Evolutionary conservation across 306 rosid species (phyloP).

Genomic region (Begonia loranthoides): DNA sequence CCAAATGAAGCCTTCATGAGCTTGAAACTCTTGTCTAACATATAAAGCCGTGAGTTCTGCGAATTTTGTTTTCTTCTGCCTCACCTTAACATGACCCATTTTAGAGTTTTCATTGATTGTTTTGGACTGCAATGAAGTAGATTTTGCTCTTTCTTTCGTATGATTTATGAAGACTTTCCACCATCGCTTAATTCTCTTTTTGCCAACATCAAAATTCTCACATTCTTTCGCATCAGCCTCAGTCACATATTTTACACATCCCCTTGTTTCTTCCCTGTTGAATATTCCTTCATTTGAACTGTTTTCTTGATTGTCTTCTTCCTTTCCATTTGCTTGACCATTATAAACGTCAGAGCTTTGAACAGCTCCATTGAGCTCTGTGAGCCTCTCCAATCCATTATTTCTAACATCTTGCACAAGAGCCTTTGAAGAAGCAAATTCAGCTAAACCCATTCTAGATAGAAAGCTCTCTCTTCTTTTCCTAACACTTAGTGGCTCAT

Average conservation of each 20-base stretch:
- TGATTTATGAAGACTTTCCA: constrained; percentile 35
- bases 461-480: constrained; percentile 54
- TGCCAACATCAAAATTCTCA: constrained; percentile 13
- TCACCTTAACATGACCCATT: constrained; percentile 28
- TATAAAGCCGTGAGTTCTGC: constrained; percentile 54
- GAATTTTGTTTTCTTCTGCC: constrained; percentile 40
- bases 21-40: constrained; percentile 57
- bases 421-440: constrained; percentile 18
- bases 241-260: constrained; percentile 17
- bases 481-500: constrained; percentile 62
- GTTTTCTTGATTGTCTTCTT: constrained; percentile 7
- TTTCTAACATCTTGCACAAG: constrained; percentile 12
- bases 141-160: constrained; percentile 12
- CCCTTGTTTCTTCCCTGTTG: constrained; percentile 6
- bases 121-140: constrained; percentile 14
- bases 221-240: constrained; percentile 19
- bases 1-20: constrained; percentile 73
- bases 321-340: constrained; percentile 9
- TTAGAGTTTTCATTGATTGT: constrained; percentile 5
- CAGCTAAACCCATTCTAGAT: constrained; percentile 36
- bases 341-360: constrained; percentile 15
- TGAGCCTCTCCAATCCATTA: constrained; percentile 30
- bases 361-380: constrained; percentile 28
- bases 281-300: constrained; percentile 7
- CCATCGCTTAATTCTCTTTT: constrained; percentile 35